Evolutionary conservation across 768 basidiomycete genomes (phyloP), one percentile per base, ranked within the genome.

Genomic region (Kwoniella sp.): DNA sequence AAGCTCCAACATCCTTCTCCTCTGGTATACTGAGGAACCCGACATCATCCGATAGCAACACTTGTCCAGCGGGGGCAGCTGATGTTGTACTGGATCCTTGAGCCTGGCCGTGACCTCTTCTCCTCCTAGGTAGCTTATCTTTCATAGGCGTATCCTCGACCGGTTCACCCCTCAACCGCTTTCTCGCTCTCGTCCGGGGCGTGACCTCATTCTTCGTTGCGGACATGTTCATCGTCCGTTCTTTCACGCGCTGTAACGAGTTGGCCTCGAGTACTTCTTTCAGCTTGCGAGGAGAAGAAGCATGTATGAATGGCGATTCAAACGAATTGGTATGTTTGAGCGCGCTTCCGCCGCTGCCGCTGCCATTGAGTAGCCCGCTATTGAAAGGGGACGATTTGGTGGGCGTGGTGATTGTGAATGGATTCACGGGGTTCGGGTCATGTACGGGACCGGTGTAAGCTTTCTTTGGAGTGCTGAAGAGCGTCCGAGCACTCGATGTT

Each of bases 101-200:
- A n/a, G 22, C 28, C 51, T n/a, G 56, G 37, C 45, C 53, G 52
- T 58, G 58, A 41, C 55, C 38, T 30, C 69, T 17, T 59, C 62
- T 34, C 23, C 63, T 38, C 54, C 68, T 58, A 31, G 59, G 48
- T 11, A 38, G 20, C 25, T 60, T 61, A 11, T 71, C 67, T 50
- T 77, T 77, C 2, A 68, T 41, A 28, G 76, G 76, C 4, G 76
- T 77, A 63, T 75, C 76, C 25, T 70, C 75, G 45, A 77, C 69
- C 22, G 51, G 31, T 47, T 77, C 76, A 9, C 76, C 76, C 30
- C 63, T 63, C 20, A 47, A 58, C 28, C 76, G 58, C 53, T 73
- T 74, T 29, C 76, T 56, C 15, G 76, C 76, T 55, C 67, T 61
- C 4, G 76, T 77, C 28, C 76, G 38, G 1, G 76, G 76, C 26